Base-by-base conservation (phyloP, 1,284 basidiomycete species). In the Uromyces viciae-fabae region DNA sequence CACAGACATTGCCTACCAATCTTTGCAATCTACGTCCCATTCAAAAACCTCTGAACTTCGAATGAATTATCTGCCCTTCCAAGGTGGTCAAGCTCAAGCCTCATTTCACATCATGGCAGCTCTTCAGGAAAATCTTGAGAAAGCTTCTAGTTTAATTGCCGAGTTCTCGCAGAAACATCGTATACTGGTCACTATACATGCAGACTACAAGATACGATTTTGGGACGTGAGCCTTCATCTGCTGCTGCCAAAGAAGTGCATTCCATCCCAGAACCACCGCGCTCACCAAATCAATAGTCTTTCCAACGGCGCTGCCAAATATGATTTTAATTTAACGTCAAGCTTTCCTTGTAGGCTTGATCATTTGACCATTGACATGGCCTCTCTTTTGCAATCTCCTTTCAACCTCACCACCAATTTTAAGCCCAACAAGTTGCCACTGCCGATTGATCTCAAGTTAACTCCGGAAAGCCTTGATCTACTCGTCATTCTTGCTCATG, bases 391-490 rank as follows among this genome's bases (percentile, higher is more conserved):
- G 5, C 38, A 42, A 22, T 40, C 49, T n/a, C 31, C 72, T 7
- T 60, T 56, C 54, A 15, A 19, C 43, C 25, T 19, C 14, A 28
- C 17, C 25, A 49, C 60, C 25, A n/a, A 40, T 75, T 75, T 75
- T 36, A n/a, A n/a, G n/a, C n/a, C n/a, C n/a, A n/a, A n/a, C n/a
- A 75, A 75, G n/a, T 4, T 75, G 36, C 17, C 72, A 15, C n/a
- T 33, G 38, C 75, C 75, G n/a, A n/a, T 68, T 38, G 49, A 56
- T 40, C 28, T 79, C 17, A 38, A 69, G 8, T 56, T 79, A 52
- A 79, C 54, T 62, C 25, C n/a, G 36, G 77, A 79, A 31, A 79
- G 77, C 49, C 66, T 79, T 54, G 77, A 79, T 72, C 56, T 79
- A 3, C 28, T 79, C 42, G 40, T 79, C 52, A 79, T 46, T 33